Conservation (phyloP, 2,329 filamentous ascomycete species). For the Penicillium sp. region DNA sequence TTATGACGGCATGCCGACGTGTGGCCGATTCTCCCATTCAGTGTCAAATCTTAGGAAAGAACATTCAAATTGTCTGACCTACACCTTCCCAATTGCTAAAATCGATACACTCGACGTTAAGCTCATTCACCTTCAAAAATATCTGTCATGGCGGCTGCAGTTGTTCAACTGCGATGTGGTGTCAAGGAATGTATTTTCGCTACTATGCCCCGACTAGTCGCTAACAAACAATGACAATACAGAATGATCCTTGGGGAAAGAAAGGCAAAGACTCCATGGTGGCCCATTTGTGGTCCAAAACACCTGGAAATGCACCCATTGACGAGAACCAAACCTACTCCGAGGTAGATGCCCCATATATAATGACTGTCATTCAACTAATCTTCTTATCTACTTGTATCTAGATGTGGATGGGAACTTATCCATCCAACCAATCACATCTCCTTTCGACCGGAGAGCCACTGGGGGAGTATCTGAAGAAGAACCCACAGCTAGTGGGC, state of each 20-base stretch:
- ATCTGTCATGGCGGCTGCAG: conserved; percentile 48
- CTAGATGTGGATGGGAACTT: conserved; percentile 74
- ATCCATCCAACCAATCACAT: conserved; percentile 68
- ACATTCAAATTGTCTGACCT: background rate
- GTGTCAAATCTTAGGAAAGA: background rate
- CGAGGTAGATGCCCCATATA: conserved; percentile 44
- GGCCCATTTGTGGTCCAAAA: conserved; percentile 64
- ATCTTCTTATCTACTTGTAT: background rate
- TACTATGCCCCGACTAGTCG: background rate
- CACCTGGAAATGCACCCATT: conserved; percentile 63
- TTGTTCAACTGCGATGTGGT: conserved; percentile 55
- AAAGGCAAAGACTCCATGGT: conserved; percentile 65
- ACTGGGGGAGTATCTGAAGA: conserved; percentile 64
- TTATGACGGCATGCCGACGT: background rate
- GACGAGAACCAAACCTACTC: conserved; percentile 65
- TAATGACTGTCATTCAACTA: background rate
- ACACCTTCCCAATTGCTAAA: background rate
- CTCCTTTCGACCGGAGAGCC: conserved; percentile 62
- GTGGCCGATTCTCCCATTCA: background rate
- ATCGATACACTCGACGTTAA: background rate
- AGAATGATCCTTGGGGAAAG: conserved; percentile 72
- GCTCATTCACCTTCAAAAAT: background rate
- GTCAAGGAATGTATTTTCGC: conserved; percentile 44
- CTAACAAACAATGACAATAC: background rate
- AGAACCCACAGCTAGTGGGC: conserved; percentile 65